Base-by-base conservation (phyloP, 2,329 filamentous ascomycete genomes). In the Fragosphaeria purpurea region DNA sequence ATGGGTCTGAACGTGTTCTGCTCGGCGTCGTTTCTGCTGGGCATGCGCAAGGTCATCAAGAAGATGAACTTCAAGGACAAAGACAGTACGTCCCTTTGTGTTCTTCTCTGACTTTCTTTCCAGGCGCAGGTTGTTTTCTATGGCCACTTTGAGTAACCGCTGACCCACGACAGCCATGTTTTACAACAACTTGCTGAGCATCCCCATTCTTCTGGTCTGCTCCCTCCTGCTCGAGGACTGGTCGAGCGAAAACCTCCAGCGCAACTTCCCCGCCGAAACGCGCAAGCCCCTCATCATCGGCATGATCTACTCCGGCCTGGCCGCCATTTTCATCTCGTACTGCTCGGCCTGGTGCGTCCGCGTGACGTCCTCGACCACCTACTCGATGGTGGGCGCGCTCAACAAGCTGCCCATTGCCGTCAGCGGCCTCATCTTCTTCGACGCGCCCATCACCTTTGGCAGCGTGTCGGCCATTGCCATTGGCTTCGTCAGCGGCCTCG, bases 41-140 rank as follows among this genome's bases (percentile, higher is more conserved):
- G 86, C 59, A 97, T 96, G 91, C 85, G 93, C 66, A 97, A 97
- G 77, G 85, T 94, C 58, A 97, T 98, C 68, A 97, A 97, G 83
- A 82, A 94, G 71, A 96, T 95, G 75, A 96, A 95, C 76, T 97
- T 98, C 73, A 96, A 95, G 78, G 93, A 97, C 67, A 97, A 94
- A 75, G 93, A 98, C 68, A 95, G 91, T 96, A 78, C 71, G 91
- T 82, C 4, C 9, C 42, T 34, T 33, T 46, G 3, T 40, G 10
- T 34, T 35, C 5, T 44, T 6, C 8, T 13, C 32, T 12, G 22
- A 9, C 38, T 7, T 42, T 31, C 13, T 42, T 9, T 48, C 30
- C 8, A n/a, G n/a, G n/a, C n/a, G n/a, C n/a, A n/a, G n/a, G n/a
- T n/a, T n/a, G n/a, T n/a, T n/a, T n/a, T 42, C n/a, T 11, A 9